These are phyloP conservation scores for Microcyclospora tardicrescens DNA, from an alignment of 2,329 filamentous ascomycete genomes.

Conservation along the genomic window DNA sequence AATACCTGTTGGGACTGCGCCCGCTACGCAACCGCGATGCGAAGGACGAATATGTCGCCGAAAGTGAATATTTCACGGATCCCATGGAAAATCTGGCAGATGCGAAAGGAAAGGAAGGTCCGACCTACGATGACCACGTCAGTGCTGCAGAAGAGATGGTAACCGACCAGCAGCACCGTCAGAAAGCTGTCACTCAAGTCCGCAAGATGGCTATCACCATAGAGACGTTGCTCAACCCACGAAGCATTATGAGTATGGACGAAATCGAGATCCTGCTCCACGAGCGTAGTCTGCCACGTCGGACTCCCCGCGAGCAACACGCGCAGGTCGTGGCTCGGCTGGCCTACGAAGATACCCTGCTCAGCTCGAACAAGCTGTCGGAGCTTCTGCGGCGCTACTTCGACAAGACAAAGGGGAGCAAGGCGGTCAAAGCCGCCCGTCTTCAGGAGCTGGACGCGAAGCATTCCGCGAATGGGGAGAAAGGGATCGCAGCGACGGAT, in stretches of 20 bases:
- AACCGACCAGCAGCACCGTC: no score
- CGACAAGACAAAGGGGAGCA: constrained; percentile 11
- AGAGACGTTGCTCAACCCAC: constrained; percentile 15
- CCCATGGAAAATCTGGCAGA: constrained; percentile 4
- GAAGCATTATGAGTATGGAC: constrained; percentile 13
- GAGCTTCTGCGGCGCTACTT: constrained; percentile 7
- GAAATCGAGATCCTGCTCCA: constrained; percentile 17
- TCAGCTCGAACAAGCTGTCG: constrained; percentile 8
- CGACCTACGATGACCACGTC: constrained; percentile 5
- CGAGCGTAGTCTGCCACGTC: constrained; percentile 12
- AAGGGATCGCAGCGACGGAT: constrained; percentile 7
- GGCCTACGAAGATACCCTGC: constrained; percentile 8
- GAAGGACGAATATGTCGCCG: constrained; percentile 5
- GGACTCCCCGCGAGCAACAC: constrained; percentile 12
- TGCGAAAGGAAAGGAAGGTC: constrained; percentile 5
- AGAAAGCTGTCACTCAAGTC: no score
- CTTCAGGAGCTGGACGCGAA: constrained; percentile 18
- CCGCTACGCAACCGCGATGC: constrained; percentile 3
- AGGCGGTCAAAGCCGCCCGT: constrained; percentile 11
- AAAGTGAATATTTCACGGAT: constrained; percentile 5
- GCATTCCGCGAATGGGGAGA: constrained; percentile 5
- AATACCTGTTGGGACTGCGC: constrained; percentile 4
- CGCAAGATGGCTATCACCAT: constrained; percentile 7
- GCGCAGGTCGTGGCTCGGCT: constrained; percentile 19
- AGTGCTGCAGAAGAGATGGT: constrained; percentile 6